Percentiles rank a stretch among this genome's conserved stretches.
Evolutionary conservation across 371 early-diverging fungal genomes (phyloP).

Genomic region (Mucor saturninus): DNA sequence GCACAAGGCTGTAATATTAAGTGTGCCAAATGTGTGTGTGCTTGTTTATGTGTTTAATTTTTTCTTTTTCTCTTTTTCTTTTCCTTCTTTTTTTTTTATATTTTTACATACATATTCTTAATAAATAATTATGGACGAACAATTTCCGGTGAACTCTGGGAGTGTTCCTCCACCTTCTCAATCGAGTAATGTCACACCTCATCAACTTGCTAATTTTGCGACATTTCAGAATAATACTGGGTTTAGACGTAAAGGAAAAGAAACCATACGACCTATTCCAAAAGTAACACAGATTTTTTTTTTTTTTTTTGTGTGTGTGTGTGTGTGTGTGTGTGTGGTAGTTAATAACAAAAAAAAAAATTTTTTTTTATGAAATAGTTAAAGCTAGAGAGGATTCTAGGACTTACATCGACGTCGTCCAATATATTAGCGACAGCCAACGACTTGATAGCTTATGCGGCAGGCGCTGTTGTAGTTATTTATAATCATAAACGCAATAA

Average conservation of each 20-base stretch:
- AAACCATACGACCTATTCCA: conserved; percentile 6
- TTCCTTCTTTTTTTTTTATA: conserved; percentile 4
- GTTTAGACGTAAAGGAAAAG: conserved; percentile 21
- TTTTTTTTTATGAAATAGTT: conserved; percentile 43
- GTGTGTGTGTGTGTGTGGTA: too few species aligned
- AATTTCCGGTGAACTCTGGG: conserved; percentile 56
- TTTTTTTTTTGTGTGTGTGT: not conserved
- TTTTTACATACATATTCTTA: conserved; percentile 3
- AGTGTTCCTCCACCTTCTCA: conserved; percentile 47
- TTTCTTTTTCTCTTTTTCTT: not conserved
- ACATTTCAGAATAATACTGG: conserved; percentile 20
- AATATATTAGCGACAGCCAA: conserved; percentile 64
- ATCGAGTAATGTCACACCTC: conserved; percentile 32
- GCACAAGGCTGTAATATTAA: not conserved
- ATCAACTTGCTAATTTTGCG: conserved; percentile 25
- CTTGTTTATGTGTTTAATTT: not conserved
- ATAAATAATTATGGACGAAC: conserved; percentile 33
- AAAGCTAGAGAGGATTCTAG: conserved; percentile 67
- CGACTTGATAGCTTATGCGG: conserved; percentile 75
- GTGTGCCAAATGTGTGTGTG: too few species aligned
- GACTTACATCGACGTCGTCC: conserved; percentile 62
- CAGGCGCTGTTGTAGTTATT: conserved; percentile 76
- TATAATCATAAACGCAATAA: conserved; percentile 73
- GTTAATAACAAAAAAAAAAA: not conserved
- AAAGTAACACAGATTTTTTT: conserved; percentile 14